Evolutionary conservation across 331 rosid species (phyloP).

Genomic region (Malus hybrid): DNA sequence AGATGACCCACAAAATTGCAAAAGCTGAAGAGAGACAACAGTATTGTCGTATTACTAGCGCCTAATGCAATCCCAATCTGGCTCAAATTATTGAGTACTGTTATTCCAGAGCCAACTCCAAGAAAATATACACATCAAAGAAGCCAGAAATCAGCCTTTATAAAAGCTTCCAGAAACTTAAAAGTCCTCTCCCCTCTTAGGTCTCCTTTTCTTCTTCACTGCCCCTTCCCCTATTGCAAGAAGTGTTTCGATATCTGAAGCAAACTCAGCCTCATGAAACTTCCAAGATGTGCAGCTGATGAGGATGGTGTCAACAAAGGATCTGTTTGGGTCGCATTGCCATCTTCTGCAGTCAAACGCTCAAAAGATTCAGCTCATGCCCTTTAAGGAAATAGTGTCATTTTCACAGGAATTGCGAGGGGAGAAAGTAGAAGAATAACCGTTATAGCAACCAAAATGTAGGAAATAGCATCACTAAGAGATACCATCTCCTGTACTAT

Average conservation of each 20-base stretch:
- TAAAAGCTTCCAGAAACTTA: conserved; percentile 49
- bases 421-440: conserved; percentile 59
- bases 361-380: conserved; percentile 35
- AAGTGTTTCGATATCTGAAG: conserved; percentile 57
- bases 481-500: conserved; percentile 28
- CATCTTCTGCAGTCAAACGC: conserved; percentile 21
- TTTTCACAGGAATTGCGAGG: conserved; percentile 66
- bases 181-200: conserved; percentile 88
- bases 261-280: conserved; percentile 45
- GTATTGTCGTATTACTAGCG: conserved; percentile 42
- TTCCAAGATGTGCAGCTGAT: conserved; percentile 40
- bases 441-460: conserved; percentile 50
- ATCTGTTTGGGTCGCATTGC: conserved; percentile 24
- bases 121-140: conserved; percentile 67
- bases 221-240: conserved; percentile 89
- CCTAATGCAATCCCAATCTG: conserved; percentile 80
- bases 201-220: conserved; percentile 56
- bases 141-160: conserved; percentile 94
- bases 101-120: conserved; percentile 70
- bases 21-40: conserved; percentile 69
- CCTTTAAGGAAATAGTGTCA: conserved; percentile 56
- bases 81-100: conserved; percentile 78
- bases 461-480: conserved; percentile 37
- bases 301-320: conserved; percentile 61
- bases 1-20: conserved; percentile 77